phyloP scores from a whole-genome alignment of 441 rosid genomes.

The Jatropha multifida region DNA sequence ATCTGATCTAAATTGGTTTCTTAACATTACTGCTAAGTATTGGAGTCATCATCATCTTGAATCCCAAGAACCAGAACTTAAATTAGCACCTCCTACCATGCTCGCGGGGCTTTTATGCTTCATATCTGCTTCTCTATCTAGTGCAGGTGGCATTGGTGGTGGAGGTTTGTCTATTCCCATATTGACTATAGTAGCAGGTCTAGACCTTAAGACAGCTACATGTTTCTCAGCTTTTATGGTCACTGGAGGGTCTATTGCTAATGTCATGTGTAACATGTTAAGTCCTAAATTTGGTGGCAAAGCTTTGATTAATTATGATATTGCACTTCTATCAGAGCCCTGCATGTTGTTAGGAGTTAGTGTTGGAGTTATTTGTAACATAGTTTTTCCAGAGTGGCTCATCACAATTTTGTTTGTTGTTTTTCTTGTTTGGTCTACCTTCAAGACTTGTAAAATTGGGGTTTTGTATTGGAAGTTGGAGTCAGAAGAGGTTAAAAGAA shows the following conservation, averaged over 20 bases:
- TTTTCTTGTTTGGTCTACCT: constrained; percentile 82
- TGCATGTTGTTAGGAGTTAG: constrained; percentile 87
- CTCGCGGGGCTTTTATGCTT: constrained; percentile 61
- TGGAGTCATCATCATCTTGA: constrained; percentile 31
- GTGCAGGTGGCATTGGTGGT: constrained; percentile 98
- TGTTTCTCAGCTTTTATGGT: constrained; percentile 93
- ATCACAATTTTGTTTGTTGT: constrained; percentile 64
- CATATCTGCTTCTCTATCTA: constrained; percentile 66
- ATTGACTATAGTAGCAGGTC: constrained; percentile 59
- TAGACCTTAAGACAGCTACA: constrained; percentile 80
- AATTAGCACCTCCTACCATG: constrained; percentile 36
- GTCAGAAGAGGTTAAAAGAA: constrained; percentile 40
- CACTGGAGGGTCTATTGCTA: constrained; percentile 86
- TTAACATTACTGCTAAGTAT: constrained; percentile 26
- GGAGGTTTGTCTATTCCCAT: constrained; percentile 87
- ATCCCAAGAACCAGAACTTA: constrained; percentile 30
- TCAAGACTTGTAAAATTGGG: constrained; percentile 69
- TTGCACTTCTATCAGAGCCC: constrained; percentile 79
- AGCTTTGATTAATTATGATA: constrained; percentile 62
- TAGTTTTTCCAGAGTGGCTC: constrained; percentile 82
- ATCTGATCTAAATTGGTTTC: constrained; percentile 12
- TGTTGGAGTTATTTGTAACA: constrained; percentile 75
- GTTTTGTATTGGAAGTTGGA: constrained; percentile 60
- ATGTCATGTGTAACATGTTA: constrained; percentile 50
- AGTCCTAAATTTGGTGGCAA: constrained; percentile 45